These are phyloP conservation scores for Vishniacozyma victoriae DNA, from an alignment of 768 basidiomycete genomes.

Conservation along the genomic window DNA sequence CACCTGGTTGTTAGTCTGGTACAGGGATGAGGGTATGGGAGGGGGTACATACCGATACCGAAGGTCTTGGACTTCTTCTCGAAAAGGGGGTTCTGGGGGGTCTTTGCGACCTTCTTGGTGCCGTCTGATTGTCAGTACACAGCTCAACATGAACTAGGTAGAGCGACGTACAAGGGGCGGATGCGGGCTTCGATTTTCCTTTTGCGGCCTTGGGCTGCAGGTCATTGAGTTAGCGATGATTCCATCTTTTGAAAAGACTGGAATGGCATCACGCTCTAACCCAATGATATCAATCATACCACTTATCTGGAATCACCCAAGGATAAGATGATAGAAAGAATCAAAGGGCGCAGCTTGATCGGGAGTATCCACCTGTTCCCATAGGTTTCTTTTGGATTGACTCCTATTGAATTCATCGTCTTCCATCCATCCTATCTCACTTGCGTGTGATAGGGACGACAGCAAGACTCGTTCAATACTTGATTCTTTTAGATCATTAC, in stretches of 20 bases:
- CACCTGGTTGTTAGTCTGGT: slow-evolving; percentile 55
- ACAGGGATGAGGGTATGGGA: not conserved
- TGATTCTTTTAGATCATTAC: not conserved
- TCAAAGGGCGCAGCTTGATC: not conserved
- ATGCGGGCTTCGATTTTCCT: slow-evolving; percentile 48
- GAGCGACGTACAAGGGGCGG: slow-evolving; percentile 45
- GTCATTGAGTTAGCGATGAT: slow-evolving; percentile 46
- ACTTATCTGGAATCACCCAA: slow-evolving; percentile 25
- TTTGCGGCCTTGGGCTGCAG: slow-evolving; percentile 48
- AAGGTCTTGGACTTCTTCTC: slow-evolving; percentile 87
- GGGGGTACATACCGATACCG: slow-evolving; percentile 68
- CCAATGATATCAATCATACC: not conserved
- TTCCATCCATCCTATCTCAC: not conserved
- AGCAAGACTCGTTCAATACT: not conserved
- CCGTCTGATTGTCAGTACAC: no score
- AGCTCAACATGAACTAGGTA: not conserved
- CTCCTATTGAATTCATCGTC: not conserved
- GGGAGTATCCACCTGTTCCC: not conserved
- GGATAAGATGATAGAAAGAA: not conserved
- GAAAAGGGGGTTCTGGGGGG: slow-evolving; percentile 86
- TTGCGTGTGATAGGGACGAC: no score
- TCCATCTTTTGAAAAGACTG: slow-evolving; percentile 1
- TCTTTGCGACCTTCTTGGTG: slow-evolving; percentile 66
- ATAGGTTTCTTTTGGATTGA: not conserved
- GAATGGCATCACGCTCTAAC: slow-evolving; percentile 43